phyloP scores from a whole-genome alignment of 768 basidiomycete species.

The Pisolithus sp. region DNA sequence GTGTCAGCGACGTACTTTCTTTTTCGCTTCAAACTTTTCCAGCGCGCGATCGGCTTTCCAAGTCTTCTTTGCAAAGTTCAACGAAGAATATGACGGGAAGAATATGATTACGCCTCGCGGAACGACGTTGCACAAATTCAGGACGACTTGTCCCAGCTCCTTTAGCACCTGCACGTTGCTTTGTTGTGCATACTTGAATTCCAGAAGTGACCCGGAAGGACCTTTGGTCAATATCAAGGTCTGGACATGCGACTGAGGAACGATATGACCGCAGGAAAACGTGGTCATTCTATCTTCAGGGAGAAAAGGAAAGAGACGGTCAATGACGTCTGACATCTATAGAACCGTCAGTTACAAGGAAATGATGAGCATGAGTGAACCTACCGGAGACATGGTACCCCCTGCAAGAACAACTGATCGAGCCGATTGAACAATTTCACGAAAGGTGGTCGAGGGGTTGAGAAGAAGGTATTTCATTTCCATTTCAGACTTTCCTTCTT shows the following conservation, averaged over 20 bases:
- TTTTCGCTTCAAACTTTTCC: slow-evolving; percentile 59
- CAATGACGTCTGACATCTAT: slow-evolving; percentile 82
- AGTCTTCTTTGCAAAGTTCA: slow-evolving; percentile 54
- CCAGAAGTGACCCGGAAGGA: slow-evolving; percentile 64
- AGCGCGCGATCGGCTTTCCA: slow-evolving; percentile 66
- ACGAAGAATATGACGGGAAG: slow-evolving; percentile 84
- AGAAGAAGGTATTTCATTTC: slow-evolving; percentile 87
- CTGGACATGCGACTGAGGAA: slow-evolving; percentile 72
- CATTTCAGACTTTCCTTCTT: slow-evolving; percentile 35
- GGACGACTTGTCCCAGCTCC: slow-evolving; percentile 78
- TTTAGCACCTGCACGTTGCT: slow-evolving; percentile 57
- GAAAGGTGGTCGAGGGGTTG: slow-evolving; percentile 84
- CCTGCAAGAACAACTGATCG: slow-evolving; percentile 88
- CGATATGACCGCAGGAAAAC: slow-evolving; percentile 91
- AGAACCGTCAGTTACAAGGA: slow-evolving; percentile 2
- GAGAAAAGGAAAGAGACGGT: slow-evolving; percentile 71
- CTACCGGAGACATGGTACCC: slow-evolving; percentile 97
- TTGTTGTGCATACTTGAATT: slow-evolving; percentile 77
- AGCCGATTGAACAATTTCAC: slow-evolving; percentile 75
- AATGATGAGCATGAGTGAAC: slow-evolving; percentile 17
- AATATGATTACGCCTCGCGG: slow-evolving; percentile 92
- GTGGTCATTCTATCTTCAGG: slow-evolving; percentile 56
- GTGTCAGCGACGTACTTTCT: slow-evolving; percentile 48
- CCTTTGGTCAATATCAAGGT: slow-evolving; percentile 70
- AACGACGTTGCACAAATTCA: slow-evolving; percentile 73